A percentile compares a stretch with the other conserved stretches of the same genome.
These are phyloP conservation scores for Phytophthora ramorum DNA, from an alignment of 352 stramenopile genomes.

Conservation along the genomic window DNA sequence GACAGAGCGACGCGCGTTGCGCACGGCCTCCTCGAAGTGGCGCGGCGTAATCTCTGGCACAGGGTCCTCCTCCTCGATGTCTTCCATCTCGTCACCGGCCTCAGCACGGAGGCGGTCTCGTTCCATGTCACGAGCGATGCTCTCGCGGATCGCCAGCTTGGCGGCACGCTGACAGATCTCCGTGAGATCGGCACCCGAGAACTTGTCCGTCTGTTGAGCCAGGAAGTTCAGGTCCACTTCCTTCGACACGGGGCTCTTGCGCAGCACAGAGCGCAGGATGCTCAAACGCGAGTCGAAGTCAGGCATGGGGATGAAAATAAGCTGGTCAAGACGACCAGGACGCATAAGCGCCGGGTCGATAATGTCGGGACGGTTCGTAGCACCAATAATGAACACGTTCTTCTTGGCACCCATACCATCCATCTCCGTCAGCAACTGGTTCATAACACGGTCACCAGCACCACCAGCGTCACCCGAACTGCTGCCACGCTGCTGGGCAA, in stretches of 20 bases:
- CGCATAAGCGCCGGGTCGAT: constrained; percentile 98
- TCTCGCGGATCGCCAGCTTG: constrained; percentile 99
- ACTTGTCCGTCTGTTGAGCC: constrained; percentile 97
- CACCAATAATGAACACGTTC: constrained; percentile 99
- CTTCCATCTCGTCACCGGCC: constrained; percentile 87
- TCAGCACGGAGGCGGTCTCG: constrained; percentile 94
- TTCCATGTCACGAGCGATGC: constrained; percentile 98
- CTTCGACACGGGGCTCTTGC: constrained; percentile 98
- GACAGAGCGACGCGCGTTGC: constrained; percentile 97
- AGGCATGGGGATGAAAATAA: constrained; percentile 97
- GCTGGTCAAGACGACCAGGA: constrained; percentile 98
- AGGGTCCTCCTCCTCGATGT: constrained; percentile 95
- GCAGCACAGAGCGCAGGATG: constrained; percentile 96
- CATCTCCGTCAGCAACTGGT: constrained; percentile 99
- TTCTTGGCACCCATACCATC: constrained; percentile 99
- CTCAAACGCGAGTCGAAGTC: constrained; percentile 96
- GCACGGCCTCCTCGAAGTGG: constrained; percentile 99
- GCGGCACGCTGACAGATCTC: constrained; percentile 99
- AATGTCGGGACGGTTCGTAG: constrained; percentile 98
- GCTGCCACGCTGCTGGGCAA: constrained; percentile 97
- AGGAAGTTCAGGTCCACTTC: constrained; percentile 99
- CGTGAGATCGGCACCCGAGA: constrained; percentile 99
- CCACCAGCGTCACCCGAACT: constrained; percentile 95
- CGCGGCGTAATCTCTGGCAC: constrained; percentile 95
- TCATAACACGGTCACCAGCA: constrained; percentile 99